Percentiles rank a stretch among this genome's conserved stretches.
These are phyloP conservation scores for Schizophyllum amplum DNA, from an alignment of 1,284 basidiomycete genomes.

Conservation along the genomic window DNA sequence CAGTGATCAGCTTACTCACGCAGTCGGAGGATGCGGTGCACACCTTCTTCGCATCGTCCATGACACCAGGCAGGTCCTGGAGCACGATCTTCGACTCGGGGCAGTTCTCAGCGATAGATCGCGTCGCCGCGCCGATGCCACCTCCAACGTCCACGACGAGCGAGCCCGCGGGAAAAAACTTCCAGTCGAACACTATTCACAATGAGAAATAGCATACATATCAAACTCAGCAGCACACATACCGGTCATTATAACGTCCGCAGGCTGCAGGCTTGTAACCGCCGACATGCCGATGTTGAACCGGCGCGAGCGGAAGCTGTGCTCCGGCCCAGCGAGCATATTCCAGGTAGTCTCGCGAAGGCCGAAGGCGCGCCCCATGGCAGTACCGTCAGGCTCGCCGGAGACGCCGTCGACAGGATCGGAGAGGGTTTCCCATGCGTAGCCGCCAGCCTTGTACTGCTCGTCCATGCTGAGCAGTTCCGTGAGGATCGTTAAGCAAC, in stretches of 20 bases:
- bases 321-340: constrained; percentile 17
- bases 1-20: neutral
- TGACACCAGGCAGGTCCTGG: constrained; percentile 15
- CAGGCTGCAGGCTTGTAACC: constrained; percentile 10
- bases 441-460: constrained; percentile 18
- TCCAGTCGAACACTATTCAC: constrained; percentile 16
- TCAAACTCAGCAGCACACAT: neutral
- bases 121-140: constrained; percentile 15
- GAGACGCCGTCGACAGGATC: constrained; percentile 15
- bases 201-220: neutral
- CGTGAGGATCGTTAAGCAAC: neutral
- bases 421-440: constrained; percentile 16
- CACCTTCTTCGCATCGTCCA: constrained; percentile 16
- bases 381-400: constrained; percentile 7
- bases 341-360: constrained; percentile 13
- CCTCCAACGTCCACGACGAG: constrained; percentile 22
- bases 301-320: constrained; percentile 12
- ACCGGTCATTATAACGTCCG: constrained; percentile 16
- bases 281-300: constrained; percentile 19
- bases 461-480: constrained; percentile 14
- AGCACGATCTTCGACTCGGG: constrained; percentile 13
- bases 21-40: neutral
- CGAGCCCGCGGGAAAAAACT: constrained; percentile 10
- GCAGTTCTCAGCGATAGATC: constrained; percentile 11
- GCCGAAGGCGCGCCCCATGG: constrained; percentile 12